Conservation (phyloP, 176 grass and related monocot species). For the Ananas comosus region DNA sequence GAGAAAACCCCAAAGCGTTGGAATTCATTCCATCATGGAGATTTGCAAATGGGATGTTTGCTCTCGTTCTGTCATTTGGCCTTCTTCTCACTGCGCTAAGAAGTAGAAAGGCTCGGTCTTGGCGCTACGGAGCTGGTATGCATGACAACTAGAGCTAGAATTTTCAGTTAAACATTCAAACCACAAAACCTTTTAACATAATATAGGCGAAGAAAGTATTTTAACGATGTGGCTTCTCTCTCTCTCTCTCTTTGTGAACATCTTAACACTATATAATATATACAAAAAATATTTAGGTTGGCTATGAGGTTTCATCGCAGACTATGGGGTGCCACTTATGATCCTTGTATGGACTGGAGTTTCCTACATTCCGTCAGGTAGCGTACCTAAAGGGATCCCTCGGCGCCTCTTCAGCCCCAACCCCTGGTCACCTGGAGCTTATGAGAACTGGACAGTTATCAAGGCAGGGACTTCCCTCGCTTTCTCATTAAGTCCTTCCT, state of each 20-base stretch:
- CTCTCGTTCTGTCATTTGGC: constrained; percentile 78
- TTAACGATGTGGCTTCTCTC: background rate
- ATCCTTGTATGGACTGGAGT: constrained; percentile 93
- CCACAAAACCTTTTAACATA: too few relatives aligned
- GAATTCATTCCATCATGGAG: constrained; percentile 68
- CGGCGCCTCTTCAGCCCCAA: constrained; percentile 92
- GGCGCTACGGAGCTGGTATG: constrained; percentile 89
- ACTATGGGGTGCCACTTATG: constrained; percentile 97
- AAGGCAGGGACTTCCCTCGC: constrained; percentile 28
- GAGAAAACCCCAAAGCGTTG: constrained; percentile 53
- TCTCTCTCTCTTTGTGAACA: background rate
- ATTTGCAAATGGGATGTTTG: constrained; percentile 97
- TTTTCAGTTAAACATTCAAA: background rate
- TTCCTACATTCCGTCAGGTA: constrained; percentile 68
- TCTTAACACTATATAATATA: background rate
- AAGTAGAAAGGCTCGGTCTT: constrained; percentile 95
- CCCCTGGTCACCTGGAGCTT: constrained; percentile 97
- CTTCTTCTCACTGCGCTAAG: constrained; percentile 78
- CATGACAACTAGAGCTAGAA: background rate
- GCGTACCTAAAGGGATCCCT: constrained; percentile 77
- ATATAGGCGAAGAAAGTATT: too few relatives aligned
- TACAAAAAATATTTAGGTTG: constrained; percentile 42
- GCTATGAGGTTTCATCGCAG: constrained; percentile 78
- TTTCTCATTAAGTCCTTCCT: background rate
- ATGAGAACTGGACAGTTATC: constrained; percentile 90